Base-by-base conservation (phyloP, 371 early-diverging fungal species). In the Mucor piriformis region DNA sequence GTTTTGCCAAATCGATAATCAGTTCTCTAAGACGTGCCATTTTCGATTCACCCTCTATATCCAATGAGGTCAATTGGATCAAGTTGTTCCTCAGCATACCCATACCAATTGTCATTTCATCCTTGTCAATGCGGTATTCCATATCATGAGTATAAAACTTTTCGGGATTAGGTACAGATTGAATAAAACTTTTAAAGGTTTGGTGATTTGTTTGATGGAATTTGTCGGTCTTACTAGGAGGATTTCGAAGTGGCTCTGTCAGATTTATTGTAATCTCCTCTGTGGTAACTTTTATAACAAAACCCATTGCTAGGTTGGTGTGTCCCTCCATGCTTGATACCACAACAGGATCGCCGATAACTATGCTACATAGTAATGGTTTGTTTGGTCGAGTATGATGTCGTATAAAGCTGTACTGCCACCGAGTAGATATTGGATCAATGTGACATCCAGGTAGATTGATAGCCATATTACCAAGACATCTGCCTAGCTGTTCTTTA, bases 91-190 rank as follows among this genome's bases (percentile, higher is more conserved):
- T 77, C 7, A 93, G 77, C 29, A 84, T 62, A 3, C 75, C 72
- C 72, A 92, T 81, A 0, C 88, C 91, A 5, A 81, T 66, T 1
- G 79, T 57, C 70, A 91, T 72, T 59, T 93, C 94, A 61, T 95
- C 94, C 71, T 86, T 86, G 66, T 97, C 96, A 20, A 97, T 85
- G 7, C 95, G 79, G 64, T 88, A 97, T 13, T 6, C 12, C 18
- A 33, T 57, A 32, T 70, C 46, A 40, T 42, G 51, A 2, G 58
- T 24, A n/a, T 70, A 57, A 42, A 64, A 66, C 3, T 63, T 23
- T 1, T 50, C n/a, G 12, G 47, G 37, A 10, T 66, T 61, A 6
- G 20, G 18, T 11, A 18, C 32, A 8, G 23, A 21, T 3, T 35
- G 61, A 49, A 66, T 38, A 35, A 51, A 55, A 3, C 59, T 23